A percentile compares a stretch with the other conserved stretches of the same genome.
phyloP scores from a whole-genome alignment of 306 rosid genomes.

The Sechiopsis laciniata region DNA sequence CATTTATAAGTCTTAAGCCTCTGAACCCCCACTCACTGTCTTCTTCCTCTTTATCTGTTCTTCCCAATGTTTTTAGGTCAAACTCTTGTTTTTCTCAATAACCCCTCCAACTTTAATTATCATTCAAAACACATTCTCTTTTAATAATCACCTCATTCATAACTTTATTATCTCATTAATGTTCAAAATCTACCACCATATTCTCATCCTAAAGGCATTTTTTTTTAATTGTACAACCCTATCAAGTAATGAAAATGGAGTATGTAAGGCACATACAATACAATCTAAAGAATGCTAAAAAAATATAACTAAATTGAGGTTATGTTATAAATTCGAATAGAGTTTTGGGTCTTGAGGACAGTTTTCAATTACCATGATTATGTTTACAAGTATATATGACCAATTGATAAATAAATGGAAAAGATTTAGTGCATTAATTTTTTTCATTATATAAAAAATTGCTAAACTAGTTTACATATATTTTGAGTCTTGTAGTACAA shows the following conservation, averaged over 20 bases:
- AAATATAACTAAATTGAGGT: not conserved
- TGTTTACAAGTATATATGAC: too few species aligned
- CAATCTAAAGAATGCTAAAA: too few species aligned
- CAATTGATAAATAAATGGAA: too few species aligned
- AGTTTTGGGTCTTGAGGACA: too few species aligned
- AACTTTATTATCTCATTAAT: not conserved
- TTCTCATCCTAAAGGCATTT: not conserved
- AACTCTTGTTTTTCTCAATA: constrained; percentile 6
- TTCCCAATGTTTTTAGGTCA: not conserved
- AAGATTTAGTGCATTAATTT: not conserved
- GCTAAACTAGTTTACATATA: not conserved
- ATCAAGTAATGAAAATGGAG: too few species aligned
- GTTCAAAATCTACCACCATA: not conserved
- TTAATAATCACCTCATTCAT: not conserved
- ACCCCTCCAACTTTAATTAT: not conserved
- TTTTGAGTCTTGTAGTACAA: not conserved
- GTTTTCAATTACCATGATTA: not conserved
- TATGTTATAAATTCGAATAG: too few species aligned
- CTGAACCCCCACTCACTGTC: constrained; percentile 6
- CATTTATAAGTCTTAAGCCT: not conserved
- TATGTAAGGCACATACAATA: too few species aligned
- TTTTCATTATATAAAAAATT: too few species aligned
- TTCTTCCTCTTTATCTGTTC: not conserved
- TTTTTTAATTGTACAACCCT: not conserved
- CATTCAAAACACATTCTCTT: constrained; percentile 6